Conservation (phyloP, 345 rosid genomes). For the Lenwebbia sp. region DNA sequence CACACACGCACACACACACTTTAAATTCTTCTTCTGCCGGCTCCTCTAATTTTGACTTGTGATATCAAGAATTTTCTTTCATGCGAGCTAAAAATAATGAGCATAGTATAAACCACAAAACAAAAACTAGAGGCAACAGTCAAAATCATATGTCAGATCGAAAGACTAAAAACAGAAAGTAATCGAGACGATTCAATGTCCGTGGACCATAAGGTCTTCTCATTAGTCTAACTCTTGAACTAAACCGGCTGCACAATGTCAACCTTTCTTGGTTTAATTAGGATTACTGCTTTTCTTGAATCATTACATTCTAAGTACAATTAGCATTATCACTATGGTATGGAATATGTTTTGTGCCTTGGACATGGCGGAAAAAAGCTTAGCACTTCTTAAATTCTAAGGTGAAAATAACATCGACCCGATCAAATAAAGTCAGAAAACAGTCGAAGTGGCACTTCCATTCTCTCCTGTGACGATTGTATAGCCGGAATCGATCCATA, state of each 20-base stretch:
- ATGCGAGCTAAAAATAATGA: not conserved
- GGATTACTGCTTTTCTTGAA: not conserved
- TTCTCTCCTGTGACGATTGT: not conserved
- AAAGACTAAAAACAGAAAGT: not conserved
- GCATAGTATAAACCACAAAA: not conserved
- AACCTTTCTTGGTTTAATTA: not conserved
- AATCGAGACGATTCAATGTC: not conserved
- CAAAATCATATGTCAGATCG: not conserved
- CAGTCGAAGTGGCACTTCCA: not conserved
- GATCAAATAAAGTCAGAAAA: not conserved
- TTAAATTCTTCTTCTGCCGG: not conserved
- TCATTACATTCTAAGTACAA: not conserved
- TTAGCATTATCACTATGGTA: not conserved
- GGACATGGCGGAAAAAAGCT: not conserved
- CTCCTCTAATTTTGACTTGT: not conserved
- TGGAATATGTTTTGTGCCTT: not conserved
- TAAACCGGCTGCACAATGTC: not conserved
- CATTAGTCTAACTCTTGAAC: not conserved
- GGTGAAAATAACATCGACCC: not conserved
- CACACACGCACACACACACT: too few relatives aligned
- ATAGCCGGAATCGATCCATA: not conserved
- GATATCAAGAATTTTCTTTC: not conserved
- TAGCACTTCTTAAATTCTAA: not conserved
- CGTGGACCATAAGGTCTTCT: not conserved
- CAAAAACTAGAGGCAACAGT: not conserved